Conservation (phyloP, 139 green algal genomes). For the Picochlorum sp. region DNA sequence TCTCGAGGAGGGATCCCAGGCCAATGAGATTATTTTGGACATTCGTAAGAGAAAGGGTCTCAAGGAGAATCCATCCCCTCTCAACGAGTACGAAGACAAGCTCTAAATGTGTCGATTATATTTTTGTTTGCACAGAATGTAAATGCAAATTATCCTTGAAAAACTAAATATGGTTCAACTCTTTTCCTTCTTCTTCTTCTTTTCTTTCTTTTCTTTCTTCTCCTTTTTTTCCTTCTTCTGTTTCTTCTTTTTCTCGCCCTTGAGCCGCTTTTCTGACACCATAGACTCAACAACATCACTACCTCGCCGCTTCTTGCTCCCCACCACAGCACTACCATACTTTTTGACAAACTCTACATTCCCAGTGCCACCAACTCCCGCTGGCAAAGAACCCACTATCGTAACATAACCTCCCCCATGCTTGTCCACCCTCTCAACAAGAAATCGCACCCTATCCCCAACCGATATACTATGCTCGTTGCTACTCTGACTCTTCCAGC, state of each 20-base stretch:
- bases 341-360: background rate
- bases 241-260: background rate
- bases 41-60: slow-evolving; percentile 96
- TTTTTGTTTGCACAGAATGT: background rate
- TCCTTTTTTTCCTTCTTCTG: background rate
- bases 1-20: slow-evolving; percentile 55
- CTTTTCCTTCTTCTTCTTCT: background rate
- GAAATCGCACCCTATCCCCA: slow-evolving; percentile 24
- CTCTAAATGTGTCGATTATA: slow-evolving; percentile 43
- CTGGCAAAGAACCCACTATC: slow-evolving; percentile 23
- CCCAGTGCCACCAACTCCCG: slow-evolving; percentile 8
- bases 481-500: slow-evolving; percentile 17
- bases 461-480: slow-evolving; percentile 16
- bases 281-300: background rate
- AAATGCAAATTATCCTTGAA: background rate
- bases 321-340: background rate
- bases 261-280: background rate
- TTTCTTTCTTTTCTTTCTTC: background rate
- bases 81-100: slow-evolving; percentile 98
- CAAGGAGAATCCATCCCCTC: slow-evolving; percentile 65
- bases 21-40: slow-evolving; percentile 68
- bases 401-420: slow-evolving; percentile 21
- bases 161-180: too few relatives aligned
- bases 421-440: slow-evolving; percentile 11
- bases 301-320: background rate